Base-by-base conservation (phyloP, 2,329 filamentous ascomycete species). In the Calonectria ilicicola region DNA sequence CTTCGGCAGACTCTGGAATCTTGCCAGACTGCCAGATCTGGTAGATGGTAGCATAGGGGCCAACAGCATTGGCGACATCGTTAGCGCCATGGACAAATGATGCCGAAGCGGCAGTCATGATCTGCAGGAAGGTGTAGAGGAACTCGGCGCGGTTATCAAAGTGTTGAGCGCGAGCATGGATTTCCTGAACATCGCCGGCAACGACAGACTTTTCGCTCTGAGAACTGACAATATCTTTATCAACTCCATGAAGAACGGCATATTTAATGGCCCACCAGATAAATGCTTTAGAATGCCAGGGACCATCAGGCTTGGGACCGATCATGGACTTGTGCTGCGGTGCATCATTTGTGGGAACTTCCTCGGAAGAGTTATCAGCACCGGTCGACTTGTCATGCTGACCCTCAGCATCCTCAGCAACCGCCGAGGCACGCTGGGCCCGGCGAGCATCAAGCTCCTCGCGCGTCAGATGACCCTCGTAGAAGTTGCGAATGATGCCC, bases 21-120 rank as follows among this genome's bases (percentile, higher is more conserved):
- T 77, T 79, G 2, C 88, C 89, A 0, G 84, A 86, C 38, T 83
- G 77, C 89, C 90, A 93, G 74, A 92, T 89, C 72, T 89, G 84
- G 83, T 87, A 93, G 77, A 93, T 90, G 65, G 90, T 89, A 2
- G 91, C 89, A 79, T 90, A 92, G 1, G 91, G 91, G 0, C 91
- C 91, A 67, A 92, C 87, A 32, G 91, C 90, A 79, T 89, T 93
- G 77, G 89, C 86, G 23, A 93, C 89, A 73, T 93, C 92, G 81
- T 93, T 93, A 76, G 91, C 90, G 27, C 92, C 92, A 83, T 93
- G 91, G 2, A 89, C 89, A 74, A 93, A 92, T 4, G 90, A 92
- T 17, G 91, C 89, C 38, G 91, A 90, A 75, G 89, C 88, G 12
- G 91, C 91, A 6, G 91, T 91, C 83, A 91, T 85, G 77, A 91